Evolutionary conservation across 257 asterid genomes (phyloP).

Genomic region (Asclepias syriaca): DNA sequence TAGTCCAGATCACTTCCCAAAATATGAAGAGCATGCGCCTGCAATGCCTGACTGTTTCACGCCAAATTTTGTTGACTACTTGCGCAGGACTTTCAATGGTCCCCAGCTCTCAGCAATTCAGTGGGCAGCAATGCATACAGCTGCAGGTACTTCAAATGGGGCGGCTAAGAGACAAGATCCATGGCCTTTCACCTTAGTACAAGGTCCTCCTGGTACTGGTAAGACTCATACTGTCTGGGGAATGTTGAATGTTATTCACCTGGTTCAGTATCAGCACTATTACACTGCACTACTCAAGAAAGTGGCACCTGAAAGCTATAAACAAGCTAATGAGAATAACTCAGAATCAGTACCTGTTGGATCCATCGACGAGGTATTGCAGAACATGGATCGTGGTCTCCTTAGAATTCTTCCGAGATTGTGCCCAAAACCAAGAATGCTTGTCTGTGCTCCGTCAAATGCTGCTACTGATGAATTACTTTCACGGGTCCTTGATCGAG

Average conservation of each 20-base stretch:
- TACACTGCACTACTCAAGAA: slow-evolving; percentile 93
- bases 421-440: slow-evolving; percentile 99
- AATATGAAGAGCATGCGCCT: slow-evolving; percentile 94
- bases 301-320: slow-evolving; percentile 97
- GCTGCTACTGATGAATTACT: slow-evolving; percentile 98
- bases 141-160: slow-evolving; percentile 89
- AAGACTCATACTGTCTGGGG: slow-evolving; percentile 99
- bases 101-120: slow-evolving; percentile 96
- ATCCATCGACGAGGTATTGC: slow-evolving; percentile 96
- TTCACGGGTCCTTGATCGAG: slow-evolving; percentile 97
- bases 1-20: slow-evolving; percentile 91
- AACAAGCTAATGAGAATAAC: slow-evolving; percentile 71
- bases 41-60: slow-evolving; percentile 99
- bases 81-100: slow-evolving; percentile 70
- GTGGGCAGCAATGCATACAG: slow-evolving; percentile 98
- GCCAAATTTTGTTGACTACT: slow-evolving; percentile 72
- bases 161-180: slow-evolving; percentile 85
- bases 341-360: slow-evolving; percentile 69
- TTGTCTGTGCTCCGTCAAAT: slow-evolving; percentile 98
- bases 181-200: slow-evolving; percentile 98
- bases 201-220: slow-evolving; percentile 99
- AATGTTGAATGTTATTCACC: slow-evolving; percentile 97
- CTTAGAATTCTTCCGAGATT: slow-evolving; percentile 95
- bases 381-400: slow-evolving; percentile 96
- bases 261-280: slow-evolving; percentile 98